A percentile compares a stretch with the other conserved stretches of the same genome.
Evolutionary conservation across 1,284 basidiomycete genomes (phyloP).

Genomic region (Pyrrhoderma lamaoense): DNA sequence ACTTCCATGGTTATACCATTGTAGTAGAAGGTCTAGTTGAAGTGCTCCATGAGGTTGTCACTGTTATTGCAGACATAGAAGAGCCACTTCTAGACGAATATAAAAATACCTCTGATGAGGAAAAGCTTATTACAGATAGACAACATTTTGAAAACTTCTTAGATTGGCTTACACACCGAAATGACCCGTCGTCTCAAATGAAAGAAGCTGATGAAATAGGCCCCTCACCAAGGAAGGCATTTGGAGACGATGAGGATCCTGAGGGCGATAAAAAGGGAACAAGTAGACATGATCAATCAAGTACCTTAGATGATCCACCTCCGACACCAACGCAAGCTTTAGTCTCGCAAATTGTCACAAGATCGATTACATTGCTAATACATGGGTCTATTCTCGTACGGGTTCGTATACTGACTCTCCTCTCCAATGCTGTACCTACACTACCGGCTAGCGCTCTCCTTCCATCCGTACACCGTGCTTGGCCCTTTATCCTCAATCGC

Average conservation of each 20-base stretch:
- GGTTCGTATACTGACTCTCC: constrained; percentile 68
- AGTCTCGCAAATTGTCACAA: constrained; percentile 76
- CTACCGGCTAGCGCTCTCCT: constrained; percentile 54
- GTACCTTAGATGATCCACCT: constrained; percentile 1
- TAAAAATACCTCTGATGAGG: constrained; percentile 13
- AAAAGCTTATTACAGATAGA: constrained; percentile 17
- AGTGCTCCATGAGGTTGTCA: constrained; percentile 72
- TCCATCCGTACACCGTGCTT: constrained; percentile 76
- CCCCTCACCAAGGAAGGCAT: constrained; percentile 27
- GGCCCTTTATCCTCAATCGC: constrained; percentile 85
- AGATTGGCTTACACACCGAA: constrained; percentile 55
- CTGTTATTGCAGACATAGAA: constrained; percentile 44
- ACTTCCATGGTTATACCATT: constrained; percentile 84
- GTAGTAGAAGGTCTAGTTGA: constrained; percentile 84
- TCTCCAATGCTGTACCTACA: constrained; percentile 67
- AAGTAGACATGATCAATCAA: background rate
- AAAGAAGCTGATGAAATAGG: constrained; percentile 45
- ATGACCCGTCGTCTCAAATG: constrained; percentile 29
- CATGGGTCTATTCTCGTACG: constrained; percentile 81
- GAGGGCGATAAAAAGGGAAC: constrained; percentile 26
- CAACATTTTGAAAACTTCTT: constrained; percentile 43
- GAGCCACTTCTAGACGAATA: constrained; percentile 23
- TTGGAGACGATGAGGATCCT: constrained; percentile 20
- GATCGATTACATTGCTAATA: constrained; percentile 85
- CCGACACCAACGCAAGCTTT: constrained; percentile 66